These are phyloP conservation scores for Lodderomyces metapsilosis DNA, from an alignment of 1,139 yeast genomes.

Conservation along the genomic window DNA sequence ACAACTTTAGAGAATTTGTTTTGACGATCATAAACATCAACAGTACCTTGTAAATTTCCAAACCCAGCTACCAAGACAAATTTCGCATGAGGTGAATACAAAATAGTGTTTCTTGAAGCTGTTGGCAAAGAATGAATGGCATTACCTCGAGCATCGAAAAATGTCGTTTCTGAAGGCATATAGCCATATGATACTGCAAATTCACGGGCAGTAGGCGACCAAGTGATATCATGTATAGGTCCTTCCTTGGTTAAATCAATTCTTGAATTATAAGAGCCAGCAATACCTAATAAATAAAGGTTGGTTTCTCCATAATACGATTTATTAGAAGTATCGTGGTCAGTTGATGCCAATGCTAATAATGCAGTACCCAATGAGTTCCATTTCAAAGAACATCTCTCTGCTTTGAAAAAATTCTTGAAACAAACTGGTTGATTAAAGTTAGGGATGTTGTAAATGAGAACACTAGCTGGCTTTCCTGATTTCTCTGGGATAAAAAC, in stretches of 20 bases:
- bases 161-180: constrained; percentile 96
- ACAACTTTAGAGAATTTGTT: constrained; percentile 78
- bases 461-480: constrained; percentile 85
- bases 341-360: constrained; percentile 91
- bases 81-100: constrained; percentile 92
- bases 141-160: constrained; percentile 93
- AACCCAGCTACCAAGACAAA: constrained; percentile 93
- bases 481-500: constrained; percentile 82
- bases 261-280: constrained; percentile 89
- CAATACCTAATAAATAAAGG: constrained; percentile 83
- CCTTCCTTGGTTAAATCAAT: constrained; percentile 89
- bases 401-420: constrained; percentile 93
- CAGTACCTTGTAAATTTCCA: constrained; percentile 96
- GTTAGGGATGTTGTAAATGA: constrained; percentile 75
- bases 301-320: constrained; percentile 97
- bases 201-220: constrained; percentile 97
- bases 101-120: constrained; percentile 84
- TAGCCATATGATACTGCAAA: constrained; percentile 96
- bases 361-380: constrained; percentile 92
- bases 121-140: constrained; percentile 80
- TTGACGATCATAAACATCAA: constrained; percentile 92
- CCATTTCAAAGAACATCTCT: constrained; percentile 90
- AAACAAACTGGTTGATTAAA: constrained; percentile 79
- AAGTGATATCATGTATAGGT: constrained; percentile 94
- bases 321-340: constrained; percentile 90